A percentile compares a stretch with the other conserved stretches of the same genome.
Evolutionary conservation across 345 rosid genomes (phyloP).

Genomic region (Corchorus capsularis): DNA sequence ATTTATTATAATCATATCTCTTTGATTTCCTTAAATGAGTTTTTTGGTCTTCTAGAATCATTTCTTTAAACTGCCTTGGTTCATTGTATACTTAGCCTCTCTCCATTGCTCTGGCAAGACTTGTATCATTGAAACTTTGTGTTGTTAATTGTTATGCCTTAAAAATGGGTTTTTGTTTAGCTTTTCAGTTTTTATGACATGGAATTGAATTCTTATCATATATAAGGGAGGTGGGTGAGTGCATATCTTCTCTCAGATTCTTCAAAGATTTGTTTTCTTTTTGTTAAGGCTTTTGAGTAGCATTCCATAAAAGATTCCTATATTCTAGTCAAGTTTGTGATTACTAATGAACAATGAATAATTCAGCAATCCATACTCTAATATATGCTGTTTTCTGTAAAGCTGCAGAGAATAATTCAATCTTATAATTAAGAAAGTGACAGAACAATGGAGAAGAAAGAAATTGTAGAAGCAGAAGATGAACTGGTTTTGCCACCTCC

Average conservation of each 20-base stretch:
- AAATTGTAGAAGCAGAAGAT: slow-evolving; percentile 29
- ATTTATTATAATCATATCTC: neutral
- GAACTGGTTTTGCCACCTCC: slow-evolving; percentile 38
- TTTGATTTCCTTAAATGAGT: neutral
- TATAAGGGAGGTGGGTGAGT: neutral
- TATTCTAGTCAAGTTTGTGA: neutral
- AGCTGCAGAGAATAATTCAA: neutral
- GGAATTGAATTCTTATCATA: neutral
- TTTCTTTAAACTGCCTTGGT: slow-evolving; percentile 4
- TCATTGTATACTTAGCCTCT: slow-evolving; percentile 8
- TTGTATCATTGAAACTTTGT: neutral
- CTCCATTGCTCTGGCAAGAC: neutral
- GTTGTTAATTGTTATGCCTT: neutral
- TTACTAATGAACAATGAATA: neutral
- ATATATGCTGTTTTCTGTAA: neutral
- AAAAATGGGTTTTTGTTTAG: neutral
- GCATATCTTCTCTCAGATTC: neutral
- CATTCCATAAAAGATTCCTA: neutral
- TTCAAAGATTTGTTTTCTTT: neutral
- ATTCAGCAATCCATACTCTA: neutral
- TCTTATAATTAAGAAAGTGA: neutral
- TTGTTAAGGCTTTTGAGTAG: neutral
- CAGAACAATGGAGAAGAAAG: slow-evolving; percentile 42
- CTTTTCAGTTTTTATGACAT: neutral
- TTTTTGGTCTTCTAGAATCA: neutral